Conservation (phyloP, 768 basidiomycete genomes). For the Pisolithus microcarpus region DNA sequence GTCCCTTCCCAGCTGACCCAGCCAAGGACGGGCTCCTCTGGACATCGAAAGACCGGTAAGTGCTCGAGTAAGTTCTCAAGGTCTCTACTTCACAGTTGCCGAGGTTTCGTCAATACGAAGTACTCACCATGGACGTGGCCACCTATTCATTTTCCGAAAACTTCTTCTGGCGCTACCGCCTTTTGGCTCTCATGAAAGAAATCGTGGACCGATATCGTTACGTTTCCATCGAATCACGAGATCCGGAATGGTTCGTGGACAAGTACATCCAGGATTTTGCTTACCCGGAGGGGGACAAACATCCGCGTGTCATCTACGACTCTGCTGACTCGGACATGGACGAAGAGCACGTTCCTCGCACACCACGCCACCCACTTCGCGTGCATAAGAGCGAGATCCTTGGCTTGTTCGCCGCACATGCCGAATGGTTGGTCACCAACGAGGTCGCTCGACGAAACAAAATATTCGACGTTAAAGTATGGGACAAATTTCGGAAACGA, state of each 20-base stretch:
- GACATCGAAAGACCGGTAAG: slow-evolving; percentile 24
- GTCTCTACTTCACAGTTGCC: slow-evolving; percentile 1
- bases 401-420: slow-evolving; percentile 46
- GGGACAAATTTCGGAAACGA: slow-evolving; percentile 40
- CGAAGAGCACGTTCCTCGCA: slow-evolving; percentile 21
- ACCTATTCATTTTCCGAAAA: slow-evolving; percentile 38
- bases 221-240: slow-evolving; percentile 24
- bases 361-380: slow-evolving; percentile 38
- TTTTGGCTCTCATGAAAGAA: slow-evolving; percentile 39
- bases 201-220: slow-evolving; percentile 32
- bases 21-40: slow-evolving; percentile 29
- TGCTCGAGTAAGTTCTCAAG: neutral
- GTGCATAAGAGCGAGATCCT: slow-evolving; percentile 47
- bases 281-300: slow-evolving; percentile 27
- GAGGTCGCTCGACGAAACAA: slow-evolving; percentile 26
- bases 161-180: slow-evolving; percentile 47
- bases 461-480: slow-evolving; percentile 38
- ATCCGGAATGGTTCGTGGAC: neutral
- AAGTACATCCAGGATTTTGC: neutral
- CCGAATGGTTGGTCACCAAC: slow-evolving; percentile 52
- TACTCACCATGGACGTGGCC: slow-evolving; percentile 39
- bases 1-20: slow-evolving; percentile 15
- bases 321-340: slow-evolving; percentile 25
- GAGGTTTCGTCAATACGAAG: slow-evolving; percentile 38
- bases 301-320: slow-evolving; percentile 11